Evolutionary conservation across 108 stramenopile genomes (phyloP).

Genomic region (Parietichytrium sp.): DNA sequence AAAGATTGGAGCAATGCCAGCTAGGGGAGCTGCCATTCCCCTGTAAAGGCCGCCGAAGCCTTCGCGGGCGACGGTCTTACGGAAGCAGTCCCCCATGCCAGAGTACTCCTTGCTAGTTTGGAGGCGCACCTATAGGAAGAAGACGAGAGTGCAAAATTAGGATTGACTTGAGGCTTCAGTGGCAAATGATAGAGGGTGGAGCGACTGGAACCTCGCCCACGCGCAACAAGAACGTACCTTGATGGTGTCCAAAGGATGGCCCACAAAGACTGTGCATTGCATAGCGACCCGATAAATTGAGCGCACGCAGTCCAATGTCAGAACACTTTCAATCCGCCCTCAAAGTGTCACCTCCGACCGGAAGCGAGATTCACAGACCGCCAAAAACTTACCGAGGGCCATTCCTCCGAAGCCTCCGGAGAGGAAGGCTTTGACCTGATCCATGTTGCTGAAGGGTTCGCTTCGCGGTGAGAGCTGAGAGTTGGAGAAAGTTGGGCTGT

Average conservation of each 20-base stretch:
- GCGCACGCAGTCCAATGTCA: too few species aligned
- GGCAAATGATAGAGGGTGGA: background rate
- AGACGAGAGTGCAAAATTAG: background rate
- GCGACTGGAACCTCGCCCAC: background rate
- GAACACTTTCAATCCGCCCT: too few species aligned
- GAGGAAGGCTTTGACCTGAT: constrained; percentile 36
- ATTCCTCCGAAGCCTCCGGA: constrained; percentile 49
- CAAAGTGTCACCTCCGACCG: background rate
- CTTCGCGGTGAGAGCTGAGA: constrained; percentile 91
- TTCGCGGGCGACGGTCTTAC: constrained; percentile 65
- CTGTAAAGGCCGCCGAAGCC: constrained; percentile 77
- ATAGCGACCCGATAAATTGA: too few species aligned
- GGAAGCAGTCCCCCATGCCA: constrained; percentile 49
- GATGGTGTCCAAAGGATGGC: constrained; percentile 42
- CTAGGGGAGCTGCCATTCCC: constrained; percentile 77
- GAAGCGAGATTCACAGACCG: background rate
- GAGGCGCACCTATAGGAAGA: background rate
- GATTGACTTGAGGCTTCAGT: too few species aligned
- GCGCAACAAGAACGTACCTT: background rate
- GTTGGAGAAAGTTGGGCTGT: too few species aligned
- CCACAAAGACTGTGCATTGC: too few species aligned
- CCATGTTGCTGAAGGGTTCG: background rate
- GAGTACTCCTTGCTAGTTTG: too few species aligned
- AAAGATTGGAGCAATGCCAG: constrained; percentile 83
- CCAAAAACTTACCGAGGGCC: too few species aligned